phyloP scores from a whole-genome alignment of 345 rosid species.

The Erodium maritimum region DNA sequence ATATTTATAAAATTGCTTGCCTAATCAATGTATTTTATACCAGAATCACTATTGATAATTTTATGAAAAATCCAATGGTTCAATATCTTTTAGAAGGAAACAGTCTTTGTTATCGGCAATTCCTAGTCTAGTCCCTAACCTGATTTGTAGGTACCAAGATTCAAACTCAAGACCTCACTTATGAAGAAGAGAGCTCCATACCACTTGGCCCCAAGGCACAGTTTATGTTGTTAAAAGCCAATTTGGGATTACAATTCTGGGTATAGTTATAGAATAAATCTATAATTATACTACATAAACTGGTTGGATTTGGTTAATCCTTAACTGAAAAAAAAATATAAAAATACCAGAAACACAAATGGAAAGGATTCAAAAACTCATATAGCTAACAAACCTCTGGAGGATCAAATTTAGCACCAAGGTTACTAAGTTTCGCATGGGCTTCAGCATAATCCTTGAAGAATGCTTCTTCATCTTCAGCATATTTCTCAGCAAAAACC shows the following conservation, averaged over 20 bases:
- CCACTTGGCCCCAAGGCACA: background rate
- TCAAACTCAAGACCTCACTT: too few species aligned
- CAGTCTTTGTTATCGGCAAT: too few species aligned
- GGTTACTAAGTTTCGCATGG: constrained; percentile 89
- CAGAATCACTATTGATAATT: too few species aligned
- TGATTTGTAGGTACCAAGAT: too few species aligned
- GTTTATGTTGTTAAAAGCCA: background rate
- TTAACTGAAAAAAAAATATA: background rate
- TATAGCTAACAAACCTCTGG: constrained; percentile 50
- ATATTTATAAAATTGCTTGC: too few species aligned
- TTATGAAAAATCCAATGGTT: too few species aligned
- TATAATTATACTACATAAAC: background rate
- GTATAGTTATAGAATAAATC: background rate
- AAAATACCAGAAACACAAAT: background rate
- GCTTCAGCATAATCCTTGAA: constrained; percentile 94
- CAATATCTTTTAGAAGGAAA: too few species aligned
- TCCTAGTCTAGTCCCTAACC: too few species aligned
- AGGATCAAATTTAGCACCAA: constrained; percentile 90
- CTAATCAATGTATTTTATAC: too few species aligned
- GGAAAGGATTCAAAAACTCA: background rate
- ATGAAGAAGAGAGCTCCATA: too few species aligned
- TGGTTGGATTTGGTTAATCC: background rate
- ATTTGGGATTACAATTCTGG: background rate
- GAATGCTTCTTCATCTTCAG: constrained; percentile 71
- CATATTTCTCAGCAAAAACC: constrained; percentile 88